A percentile compares a stretch with the other conserved stretches of the same genome.
Evolutionary conservation across 106 monocot genomes (phyloP).

Genomic region (Posidonia australis): DNA sequence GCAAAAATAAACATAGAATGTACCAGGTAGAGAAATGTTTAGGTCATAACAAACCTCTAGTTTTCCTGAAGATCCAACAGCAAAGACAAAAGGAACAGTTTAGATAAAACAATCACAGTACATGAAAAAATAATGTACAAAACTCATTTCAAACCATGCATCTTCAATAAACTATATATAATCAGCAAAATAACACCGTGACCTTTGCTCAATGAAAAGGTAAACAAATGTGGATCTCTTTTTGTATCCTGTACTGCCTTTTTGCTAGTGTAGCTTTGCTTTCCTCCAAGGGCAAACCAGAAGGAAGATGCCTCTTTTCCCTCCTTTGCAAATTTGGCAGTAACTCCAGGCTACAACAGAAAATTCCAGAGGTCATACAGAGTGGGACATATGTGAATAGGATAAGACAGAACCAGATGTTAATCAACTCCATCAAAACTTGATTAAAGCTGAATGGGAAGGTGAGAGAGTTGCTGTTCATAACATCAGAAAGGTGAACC

Average conservation of each 20-base stretch:
- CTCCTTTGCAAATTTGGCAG: slow-evolving; percentile 69
- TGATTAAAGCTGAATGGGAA: no score
- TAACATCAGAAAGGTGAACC: no score
- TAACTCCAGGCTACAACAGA: slow-evolving; percentile 53
- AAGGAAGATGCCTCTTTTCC: slow-evolving; percentile 85
- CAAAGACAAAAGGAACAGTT: neutral
- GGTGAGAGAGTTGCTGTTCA: no score
- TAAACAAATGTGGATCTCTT: slow-evolving; percentile 87
- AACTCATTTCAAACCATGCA: neutral
- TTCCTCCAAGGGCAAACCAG: slow-evolving; percentile 92
- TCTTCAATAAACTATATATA: neutral
- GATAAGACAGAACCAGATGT: no score
- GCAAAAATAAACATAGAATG: neutral
- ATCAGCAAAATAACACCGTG: slow-evolving; percentile 9
- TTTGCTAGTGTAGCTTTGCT: slow-evolving; percentile 58
- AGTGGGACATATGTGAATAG: neutral
- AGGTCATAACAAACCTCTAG: slow-evolving; percentile 43
- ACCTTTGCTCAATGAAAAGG: slow-evolving; percentile 62
- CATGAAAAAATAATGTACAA: neutral
- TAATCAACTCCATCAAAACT: no score
- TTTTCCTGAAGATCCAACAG: slow-evolving; percentile 38
- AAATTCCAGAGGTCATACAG: neutral
- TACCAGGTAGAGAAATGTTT: neutral
- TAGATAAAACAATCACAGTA: neutral
- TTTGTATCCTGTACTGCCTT: slow-evolving; percentile 36